These are phyloP conservation scores for Phlebopus sp. DNA, from an alignment of 1,284 basidiomycete species.

Conservation along the genomic window DNA sequence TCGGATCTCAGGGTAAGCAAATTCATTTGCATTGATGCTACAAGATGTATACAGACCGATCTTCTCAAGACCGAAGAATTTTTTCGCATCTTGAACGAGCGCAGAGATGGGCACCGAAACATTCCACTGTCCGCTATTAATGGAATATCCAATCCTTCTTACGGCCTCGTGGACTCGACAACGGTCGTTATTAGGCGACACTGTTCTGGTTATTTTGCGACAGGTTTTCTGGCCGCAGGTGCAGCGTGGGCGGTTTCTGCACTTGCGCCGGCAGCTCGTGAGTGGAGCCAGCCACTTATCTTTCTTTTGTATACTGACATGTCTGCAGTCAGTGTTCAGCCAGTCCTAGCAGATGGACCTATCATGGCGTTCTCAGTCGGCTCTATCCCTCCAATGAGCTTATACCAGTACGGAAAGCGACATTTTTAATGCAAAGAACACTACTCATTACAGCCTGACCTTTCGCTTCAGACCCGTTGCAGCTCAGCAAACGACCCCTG, in stretches of 20 bases:
- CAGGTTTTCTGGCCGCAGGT: slow-evolving; percentile 19
- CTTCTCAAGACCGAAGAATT: slow-evolving; percentile 28
- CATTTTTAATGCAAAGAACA: not conserved
- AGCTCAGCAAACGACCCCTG: not conserved
- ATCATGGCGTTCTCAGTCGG: slow-evolving; percentile 24
- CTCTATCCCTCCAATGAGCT: slow-evolving; percentile 20
- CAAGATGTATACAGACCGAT: not conserved
- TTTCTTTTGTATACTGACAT: not conserved
- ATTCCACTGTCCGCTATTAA: slow-evolving; percentile 25
- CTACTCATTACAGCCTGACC: not conserved
- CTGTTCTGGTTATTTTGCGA: slow-evolving; percentile 28
- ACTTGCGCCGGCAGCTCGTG: slow-evolving; percentile 26
- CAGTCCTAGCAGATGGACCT: slow-evolving; percentile 20
- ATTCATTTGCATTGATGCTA: too few relatives aligned
- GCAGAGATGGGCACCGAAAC: slow-evolving; percentile 7
- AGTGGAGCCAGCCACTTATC: slow-evolving; percentile 5
- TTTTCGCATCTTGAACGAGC: slow-evolving; percentile 20
- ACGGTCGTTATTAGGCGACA: slow-evolving; percentile 11
- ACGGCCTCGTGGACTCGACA: slow-evolving; percentile 16
- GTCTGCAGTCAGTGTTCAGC: slow-evolving; percentile 20
- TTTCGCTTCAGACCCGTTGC: slow-evolving; percentile 11
- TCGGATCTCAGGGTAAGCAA: slow-evolving; percentile 18
- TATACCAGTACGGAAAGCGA: slow-evolving; percentile 20
- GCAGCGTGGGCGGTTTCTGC: slow-evolving; percentile 18
- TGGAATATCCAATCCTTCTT: slow-evolving; percentile 24